Evolutionary conservation across 1,139 yeast species (phyloP).

Genomic region (Hyphopichia pseudoburtonii): DNA sequence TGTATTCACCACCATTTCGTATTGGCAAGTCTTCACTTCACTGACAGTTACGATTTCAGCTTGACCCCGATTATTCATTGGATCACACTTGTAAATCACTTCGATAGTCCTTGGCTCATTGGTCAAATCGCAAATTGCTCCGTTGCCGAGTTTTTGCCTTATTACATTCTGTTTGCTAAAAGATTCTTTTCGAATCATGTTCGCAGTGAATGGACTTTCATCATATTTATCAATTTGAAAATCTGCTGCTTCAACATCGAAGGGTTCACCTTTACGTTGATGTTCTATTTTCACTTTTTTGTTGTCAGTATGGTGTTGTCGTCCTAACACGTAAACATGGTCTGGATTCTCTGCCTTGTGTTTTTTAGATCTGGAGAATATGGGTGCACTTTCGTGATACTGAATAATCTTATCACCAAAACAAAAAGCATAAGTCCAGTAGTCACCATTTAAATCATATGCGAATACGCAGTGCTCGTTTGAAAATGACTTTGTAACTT

Average conservation of each 20-base stretch:
- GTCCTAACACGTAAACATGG: constrained; percentile 47
- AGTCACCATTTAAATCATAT: constrained; percentile 42
- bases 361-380: constrained; percentile 20
- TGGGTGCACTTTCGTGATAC: constrained; percentile 44
- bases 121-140: constrained; percentile 75
- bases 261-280: constrained; percentile 18
- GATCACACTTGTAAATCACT: constrained; percentile 68
- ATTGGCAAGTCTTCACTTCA: constrained; percentile 75
- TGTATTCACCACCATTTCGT: constrained; percentile 58
- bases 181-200: constrained; percentile 9
- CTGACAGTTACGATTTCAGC: constrained; percentile 44
- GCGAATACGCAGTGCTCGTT: constrained; percentile 31
- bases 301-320: constrained; percentile 23
- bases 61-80: constrained; percentile 24
- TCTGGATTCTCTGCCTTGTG: constrained; percentile 39
- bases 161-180: constrained; percentile 32
- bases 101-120: constrained; percentile 60
- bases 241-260: neutral
- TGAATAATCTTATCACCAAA: constrained; percentile 58
- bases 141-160: constrained; percentile 55
- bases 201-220: constrained; percentile 15
- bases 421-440: constrained; percentile 68
- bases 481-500: constrained; percentile 22
- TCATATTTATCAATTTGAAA: constrained; percentile 19
- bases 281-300: constrained; percentile 20